Conservation (phyloP, 2,329 filamentous ascomycete genomes). For the Myriangium duriaei region DNA sequence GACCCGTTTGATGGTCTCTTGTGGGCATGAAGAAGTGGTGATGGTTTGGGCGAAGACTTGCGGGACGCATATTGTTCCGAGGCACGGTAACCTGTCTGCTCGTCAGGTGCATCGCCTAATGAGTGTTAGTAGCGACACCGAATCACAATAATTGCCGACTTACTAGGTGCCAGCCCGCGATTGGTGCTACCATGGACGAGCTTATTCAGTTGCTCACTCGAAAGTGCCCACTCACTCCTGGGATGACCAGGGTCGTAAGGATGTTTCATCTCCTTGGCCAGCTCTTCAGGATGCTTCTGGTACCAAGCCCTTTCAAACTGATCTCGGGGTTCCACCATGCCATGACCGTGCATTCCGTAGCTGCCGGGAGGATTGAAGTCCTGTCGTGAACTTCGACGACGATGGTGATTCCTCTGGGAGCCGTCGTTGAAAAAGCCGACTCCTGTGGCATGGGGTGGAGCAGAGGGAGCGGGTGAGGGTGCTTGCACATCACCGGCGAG, state of each 20-base stretch:
- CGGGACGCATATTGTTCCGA: slow-evolving; percentile 73
- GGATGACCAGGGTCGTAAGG: slow-evolving; percentile 48
- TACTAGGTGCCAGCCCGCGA: slow-evolving; percentile 40
- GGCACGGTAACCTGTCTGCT: slow-evolving; percentile 81
- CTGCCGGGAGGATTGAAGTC: slow-evolving; percentile 70
- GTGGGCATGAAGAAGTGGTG: slow-evolving; percentile 30
- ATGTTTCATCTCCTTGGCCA: slow-evolving; percentile 65
- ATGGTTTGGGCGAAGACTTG: slow-evolving; percentile 50
- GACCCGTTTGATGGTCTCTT: slow-evolving; percentile 23
- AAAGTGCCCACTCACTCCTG: slow-evolving; percentile 68
- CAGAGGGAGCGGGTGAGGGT: slow-evolving; percentile 61
- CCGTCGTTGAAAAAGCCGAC: slow-evolving; percentile 44
- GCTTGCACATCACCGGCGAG: slow-evolving; percentile 93
- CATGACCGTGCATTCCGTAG: slow-evolving; percentile 87
- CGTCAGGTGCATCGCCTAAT: slow-evolving; percentile 50
- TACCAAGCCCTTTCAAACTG: slow-evolving; percentile 88
- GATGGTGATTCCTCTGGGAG: slow-evolving; percentile 44
- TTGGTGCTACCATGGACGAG: slow-evolving; percentile 61
- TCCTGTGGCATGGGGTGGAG: slow-evolving; percentile 28
- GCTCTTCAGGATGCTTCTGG: slow-evolving; percentile 74
- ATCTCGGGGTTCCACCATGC: slow-evolving; percentile 53
- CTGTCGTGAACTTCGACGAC: slow-evolving; percentile 60
- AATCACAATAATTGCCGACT: slow-evolving; percentile 4
- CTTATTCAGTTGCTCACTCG: slow-evolving; percentile 79
- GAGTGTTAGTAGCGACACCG: neutral